phyloP scores from a whole-genome alignment of 805 yeast species.

The Wickerhamiella cacticola region DNA sequence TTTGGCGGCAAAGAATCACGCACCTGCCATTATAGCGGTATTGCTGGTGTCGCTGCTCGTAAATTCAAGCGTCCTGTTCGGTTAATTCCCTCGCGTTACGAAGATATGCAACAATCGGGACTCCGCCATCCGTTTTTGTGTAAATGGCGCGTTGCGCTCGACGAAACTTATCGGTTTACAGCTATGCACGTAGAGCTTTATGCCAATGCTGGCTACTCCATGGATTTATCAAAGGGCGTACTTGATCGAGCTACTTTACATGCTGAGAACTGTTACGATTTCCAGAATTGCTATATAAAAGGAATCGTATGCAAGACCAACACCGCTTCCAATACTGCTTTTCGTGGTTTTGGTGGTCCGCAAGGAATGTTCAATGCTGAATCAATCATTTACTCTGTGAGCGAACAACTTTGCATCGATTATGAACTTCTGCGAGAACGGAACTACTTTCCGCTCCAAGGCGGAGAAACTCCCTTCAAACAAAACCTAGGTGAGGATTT shows the following conservation, averaged over 20 bases:
- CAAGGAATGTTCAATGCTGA: conserved; percentile 40
- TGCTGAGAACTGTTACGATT: conserved; percentile 34
- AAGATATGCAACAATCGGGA: conserved; percentile 38
- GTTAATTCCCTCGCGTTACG: conserved; percentile 32
- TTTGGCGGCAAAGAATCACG: conserved; percentile 41
- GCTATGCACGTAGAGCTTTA: conserved; percentile 32
- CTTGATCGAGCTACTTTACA: conserved; percentile 38
- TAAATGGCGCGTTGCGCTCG: conserved; percentile 35
- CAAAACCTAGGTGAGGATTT: conserved; percentile 35
- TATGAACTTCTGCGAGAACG: conserved; percentile 31
- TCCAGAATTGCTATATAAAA: conserved; percentile 30
- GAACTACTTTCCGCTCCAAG: conserved; percentile 30
- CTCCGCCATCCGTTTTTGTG: conserved; percentile 38
- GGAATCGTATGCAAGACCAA: conserved; percentile 36
- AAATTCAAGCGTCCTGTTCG: conserved; percentile 36
- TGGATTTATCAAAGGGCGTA: conserved; percentile 41
- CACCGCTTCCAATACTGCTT: conserved; percentile 39
- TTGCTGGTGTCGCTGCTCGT: conserved; percentile 35
- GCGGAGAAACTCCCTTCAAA: conserved; percentile 32
- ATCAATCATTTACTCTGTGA: conserved; percentile 31
- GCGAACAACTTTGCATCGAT: conserved; percentile 33
- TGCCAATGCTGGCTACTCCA: conserved; percentile 40
- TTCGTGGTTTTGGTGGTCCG: conserved; percentile 41
- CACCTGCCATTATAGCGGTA: conserved; percentile 31
- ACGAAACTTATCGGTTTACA: conserved; percentile 33